Conservation (phyloP, 306 rosid genomes). For the Cicer judaicum region DNA sequence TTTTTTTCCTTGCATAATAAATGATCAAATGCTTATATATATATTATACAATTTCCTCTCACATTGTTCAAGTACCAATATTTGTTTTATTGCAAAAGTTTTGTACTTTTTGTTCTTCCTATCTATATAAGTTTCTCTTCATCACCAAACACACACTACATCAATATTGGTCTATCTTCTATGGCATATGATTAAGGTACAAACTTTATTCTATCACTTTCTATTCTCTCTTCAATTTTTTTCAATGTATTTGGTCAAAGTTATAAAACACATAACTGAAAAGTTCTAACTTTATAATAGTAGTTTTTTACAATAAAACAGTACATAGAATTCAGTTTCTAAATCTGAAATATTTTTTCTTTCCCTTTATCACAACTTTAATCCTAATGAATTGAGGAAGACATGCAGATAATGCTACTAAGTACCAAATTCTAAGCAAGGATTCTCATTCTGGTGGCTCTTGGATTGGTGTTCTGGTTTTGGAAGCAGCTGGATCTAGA, state of each 20-base stretch:
- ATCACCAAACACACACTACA: slow-evolving; percentile 53
- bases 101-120: slow-evolving; percentile 49
- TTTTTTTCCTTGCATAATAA: slow-evolving; percentile 44
- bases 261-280: slow-evolving; percentile 24
- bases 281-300: background rate
- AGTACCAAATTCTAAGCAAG: slow-evolving; percentile 11
- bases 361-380: slow-evolving; percentile 53
- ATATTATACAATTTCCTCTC: slow-evolving; percentile 43
- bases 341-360: slow-evolving; percentile 61
- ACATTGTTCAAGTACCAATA: slow-evolving; percentile 65
- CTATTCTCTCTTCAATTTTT: slow-evolving; percentile 31
- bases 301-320: slow-evolving; percentile 40
- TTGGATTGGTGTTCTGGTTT: slow-evolving; percentile 24
- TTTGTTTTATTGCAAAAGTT: slow-evolving; percentile 53
- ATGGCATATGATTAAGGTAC: slow-evolving; percentile 63
- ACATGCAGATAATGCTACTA: slow-evolving; percentile 30
- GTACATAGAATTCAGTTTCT: slow-evolving; percentile 50
- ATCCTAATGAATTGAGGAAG: slow-evolving; percentile 48
- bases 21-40: slow-evolving; percentile 49
- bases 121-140: slow-evolving; percentile 59
- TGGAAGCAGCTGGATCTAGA: slow-evolving; percentile 52
- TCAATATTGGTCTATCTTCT: slow-evolving; percentile 39
- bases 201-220: slow-evolving; percentile 42
- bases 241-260: slow-evolving; percentile 38
- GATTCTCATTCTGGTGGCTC: slow-evolving; percentile 34